Percentiles rank a stretch among this genome's conserved stretches.
Conservation (phyloP, 306 rosid genomes). For the Boehmeria nivea region DNA sequence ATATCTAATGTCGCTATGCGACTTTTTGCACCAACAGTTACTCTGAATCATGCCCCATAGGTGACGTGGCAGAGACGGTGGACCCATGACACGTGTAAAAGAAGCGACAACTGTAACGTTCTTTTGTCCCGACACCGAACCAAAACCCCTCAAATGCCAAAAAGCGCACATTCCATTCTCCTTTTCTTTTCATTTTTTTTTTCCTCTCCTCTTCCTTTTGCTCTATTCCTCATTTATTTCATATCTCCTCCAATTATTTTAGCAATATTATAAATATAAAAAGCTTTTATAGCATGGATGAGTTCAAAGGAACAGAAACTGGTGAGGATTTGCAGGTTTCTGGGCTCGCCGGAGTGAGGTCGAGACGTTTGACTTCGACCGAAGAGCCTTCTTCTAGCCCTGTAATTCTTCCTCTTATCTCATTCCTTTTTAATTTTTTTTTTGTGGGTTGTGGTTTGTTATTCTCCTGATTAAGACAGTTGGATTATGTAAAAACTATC, state of each 20-base stretch:
- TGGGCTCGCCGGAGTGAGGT: conserved; percentile 1
- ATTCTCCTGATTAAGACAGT: too few species aligned
- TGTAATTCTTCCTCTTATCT: conserved; percentile 1
- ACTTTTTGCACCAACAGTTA: conserved; percentile 5
- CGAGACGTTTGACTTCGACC: conserved; percentile 7
- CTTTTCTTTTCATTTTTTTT: not conserved
- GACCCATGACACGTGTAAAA: conserved; percentile 79
- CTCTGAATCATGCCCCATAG: not conserved
- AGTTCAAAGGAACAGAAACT: conserved; percentile 15
- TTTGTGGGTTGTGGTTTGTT: too few species aligned
- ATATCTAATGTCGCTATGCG: conserved; percentile 37
- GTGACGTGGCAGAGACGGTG: conserved; percentile 51
- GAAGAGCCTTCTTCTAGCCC: conserved; percentile 15
- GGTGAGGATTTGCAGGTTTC: conserved; percentile 21
- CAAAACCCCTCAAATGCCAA: conserved; percentile 3
- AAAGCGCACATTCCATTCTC: not conserved
- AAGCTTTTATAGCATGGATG: conserved; percentile 19
- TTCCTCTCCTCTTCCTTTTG: not conserved
- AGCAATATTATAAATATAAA: not conserved
- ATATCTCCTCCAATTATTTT: not conserved
- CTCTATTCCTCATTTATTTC: too few species aligned
- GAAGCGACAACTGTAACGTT: conserved; percentile 51
- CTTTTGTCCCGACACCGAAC: conserved; percentile 36
- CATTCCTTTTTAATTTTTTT: not conserved
- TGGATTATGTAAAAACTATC: too few species aligned